Base-by-base conservation (phyloP, 163 green algal genomes). In the Volvox carteri region DNA sequence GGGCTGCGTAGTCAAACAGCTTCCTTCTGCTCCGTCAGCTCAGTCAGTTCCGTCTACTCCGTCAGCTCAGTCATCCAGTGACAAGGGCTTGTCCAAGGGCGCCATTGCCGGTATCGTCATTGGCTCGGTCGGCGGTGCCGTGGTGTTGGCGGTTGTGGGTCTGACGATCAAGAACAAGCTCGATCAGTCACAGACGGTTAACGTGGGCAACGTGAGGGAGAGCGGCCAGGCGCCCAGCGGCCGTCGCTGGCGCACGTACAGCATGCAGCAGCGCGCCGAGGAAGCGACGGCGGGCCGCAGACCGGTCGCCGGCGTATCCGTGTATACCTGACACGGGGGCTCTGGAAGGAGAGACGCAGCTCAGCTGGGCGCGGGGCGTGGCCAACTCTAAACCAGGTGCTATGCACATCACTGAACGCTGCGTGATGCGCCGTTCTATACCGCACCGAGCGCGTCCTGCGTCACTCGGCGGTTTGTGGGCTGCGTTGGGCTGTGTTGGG, bases 61-160 rank as follows among this genome's bases (percentile, higher is more conserved):
- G 18, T n/a, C 58, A 68, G 6, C 58, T 6, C 14, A 68, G n/a
- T 68, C 58, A 11, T 60, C 50, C 14, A 16, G 23, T 12, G 44
- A 75, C 9, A 48, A 44, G 19, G 68, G 37, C 14, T 21, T 77
- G 37, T n/a, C 68, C 28, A 8, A 33, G 21, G 84, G 84, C 52
- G 46, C 52, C 67, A 89, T 89, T 42, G 84, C 84, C 2, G 84
- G 84, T 42, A 89, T 89, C 21, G 84, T 84, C 39, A 84, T 89
- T 21, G 84, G 84, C 54, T 35, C 54, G 0, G 84, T 89, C 9
- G 72, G 25, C 0, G 84, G 84, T n/a, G 54, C 42, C 0, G n/a
- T 84, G 1, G 16, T 89, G 4, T 7, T 89, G n/a, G 84, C 72
- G 11, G 58, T 89, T 16, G 41, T 89, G 0, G 84, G 54, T 19